phyloP scores from a whole-genome alignment of 306 rosid genomes.

The Cucumis melo region DNA sequence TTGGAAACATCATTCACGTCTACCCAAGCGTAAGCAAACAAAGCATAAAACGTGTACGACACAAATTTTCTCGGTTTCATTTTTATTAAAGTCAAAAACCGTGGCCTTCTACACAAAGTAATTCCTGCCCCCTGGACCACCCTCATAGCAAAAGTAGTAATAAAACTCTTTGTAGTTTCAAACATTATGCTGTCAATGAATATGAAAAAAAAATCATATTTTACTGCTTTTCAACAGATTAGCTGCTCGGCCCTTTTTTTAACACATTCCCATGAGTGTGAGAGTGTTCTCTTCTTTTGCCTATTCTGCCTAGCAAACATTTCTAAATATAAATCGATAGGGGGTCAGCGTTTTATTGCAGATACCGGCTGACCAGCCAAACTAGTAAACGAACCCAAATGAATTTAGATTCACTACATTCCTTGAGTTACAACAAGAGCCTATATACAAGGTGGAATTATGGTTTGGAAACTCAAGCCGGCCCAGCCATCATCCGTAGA shows the following conservation, averaged over 20 bases:
- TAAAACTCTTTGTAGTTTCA: not conserved
- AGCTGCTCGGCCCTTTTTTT: not conserved
- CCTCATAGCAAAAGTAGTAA: not conserved
- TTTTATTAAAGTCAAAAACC: not conserved
- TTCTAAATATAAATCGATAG: not conserved
- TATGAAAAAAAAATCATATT: no score
- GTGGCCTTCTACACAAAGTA: not conserved
- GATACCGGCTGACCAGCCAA: not conserved
- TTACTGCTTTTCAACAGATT: no score
- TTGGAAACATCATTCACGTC: not conserved
- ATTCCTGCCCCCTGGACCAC: not conserved
- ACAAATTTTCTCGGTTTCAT: not conserved
- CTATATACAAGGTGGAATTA: slow-evolving; percentile 5
- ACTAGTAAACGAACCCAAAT: not conserved
- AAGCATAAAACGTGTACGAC: not conserved
- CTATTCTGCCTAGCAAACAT: not conserved
- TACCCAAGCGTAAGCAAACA: not conserved
- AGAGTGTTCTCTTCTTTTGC: not conserved
- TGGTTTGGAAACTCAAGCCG: not conserved
- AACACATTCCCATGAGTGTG: not conserved
- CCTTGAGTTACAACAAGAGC: slow-evolving; percentile 2
- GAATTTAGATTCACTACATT: not conserved
- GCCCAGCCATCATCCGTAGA: not conserved
- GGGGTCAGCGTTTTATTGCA: not conserved
- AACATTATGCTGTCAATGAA: not conserved